A percentile compares a stretch with the other conserved stretches of the same genome.
Conservation (phyloP, 306 rosid species). For the Adenanthera pavonina region DNA sequence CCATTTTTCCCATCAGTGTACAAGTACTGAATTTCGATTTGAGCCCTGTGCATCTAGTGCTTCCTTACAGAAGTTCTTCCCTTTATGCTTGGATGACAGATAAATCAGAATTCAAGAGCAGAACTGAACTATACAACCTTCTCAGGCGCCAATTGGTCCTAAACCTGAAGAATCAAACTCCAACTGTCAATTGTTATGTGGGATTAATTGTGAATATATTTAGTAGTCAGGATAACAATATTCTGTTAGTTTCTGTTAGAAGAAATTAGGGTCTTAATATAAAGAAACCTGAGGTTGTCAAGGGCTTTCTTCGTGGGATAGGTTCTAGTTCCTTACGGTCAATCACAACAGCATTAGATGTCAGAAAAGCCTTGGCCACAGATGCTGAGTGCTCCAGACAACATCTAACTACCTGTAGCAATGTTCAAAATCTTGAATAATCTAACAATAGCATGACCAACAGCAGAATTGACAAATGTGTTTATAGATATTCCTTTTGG, state of each 20-base stretch:
- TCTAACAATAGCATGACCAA: background rate
- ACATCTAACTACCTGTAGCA: constrained; percentile 83
- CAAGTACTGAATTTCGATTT: background rate
- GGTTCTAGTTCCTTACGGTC: constrained; percentile 57
- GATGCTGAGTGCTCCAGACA: constrained; percentile 94
- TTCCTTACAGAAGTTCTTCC: background rate
- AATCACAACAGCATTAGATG: constrained; percentile 84
- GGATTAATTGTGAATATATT: background rate
- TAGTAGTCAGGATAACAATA: background rate
- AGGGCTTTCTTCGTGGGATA: constrained; percentile 48
- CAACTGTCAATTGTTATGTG: constrained; percentile 1
- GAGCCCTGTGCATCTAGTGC: constrained; percentile 8
- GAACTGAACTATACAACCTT: constrained; percentile 20
- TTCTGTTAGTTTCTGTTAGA: background rate
- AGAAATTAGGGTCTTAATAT: background rate
- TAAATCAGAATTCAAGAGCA: constrained; percentile 19
- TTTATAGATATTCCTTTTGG: background rate
- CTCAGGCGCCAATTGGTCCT: constrained; percentile 52
- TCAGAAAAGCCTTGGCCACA: constrained; percentile 79
- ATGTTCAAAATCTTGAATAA: constrained; percentile 8
- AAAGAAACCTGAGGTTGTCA: constrained; percentile 53
- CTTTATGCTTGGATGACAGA: constrained; percentile 14
- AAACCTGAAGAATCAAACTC: constrained; percentile 51
- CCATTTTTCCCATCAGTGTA: constrained; percentile 21
- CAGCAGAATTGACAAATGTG: background rate